A percentile compares a stretch with the other conserved stretches of the same genome.
Conservation (phyloP, 1,284 basidiomycete genomes). For the Ustilago bromivora region DNA sequence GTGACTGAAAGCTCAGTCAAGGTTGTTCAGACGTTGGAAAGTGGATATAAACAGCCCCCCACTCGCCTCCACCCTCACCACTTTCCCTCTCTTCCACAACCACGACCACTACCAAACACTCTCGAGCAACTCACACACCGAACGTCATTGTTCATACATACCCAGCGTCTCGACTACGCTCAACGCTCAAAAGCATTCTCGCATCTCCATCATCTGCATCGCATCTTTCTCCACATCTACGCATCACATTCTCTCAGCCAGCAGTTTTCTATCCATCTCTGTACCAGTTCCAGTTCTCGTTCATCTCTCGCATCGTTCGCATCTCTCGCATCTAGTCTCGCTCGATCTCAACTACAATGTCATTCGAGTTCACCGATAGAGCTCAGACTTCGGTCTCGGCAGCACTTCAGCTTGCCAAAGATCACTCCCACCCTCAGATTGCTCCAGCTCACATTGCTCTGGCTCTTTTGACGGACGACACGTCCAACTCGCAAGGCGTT, state of each 20-base stretch:
- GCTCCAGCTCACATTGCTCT: constrained; percentile 81
- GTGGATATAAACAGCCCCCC: background rate
- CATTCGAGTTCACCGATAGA: constrained; percentile 80
- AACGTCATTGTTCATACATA: constrained; percentile 7
- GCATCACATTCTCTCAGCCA: background rate
- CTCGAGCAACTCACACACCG: background rate
- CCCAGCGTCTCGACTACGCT: constrained; percentile 8
- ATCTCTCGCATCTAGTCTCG: background rate
- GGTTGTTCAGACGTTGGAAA: background rate
- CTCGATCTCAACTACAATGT: constrained; percentile 38
- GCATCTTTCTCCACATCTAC: background rate
- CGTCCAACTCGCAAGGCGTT: constrained; percentile 58
- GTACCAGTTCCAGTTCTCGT: background rate
- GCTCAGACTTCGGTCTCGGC: constrained; percentile 77
- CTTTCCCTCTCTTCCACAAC: background rate
- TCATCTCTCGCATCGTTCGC: background rate
- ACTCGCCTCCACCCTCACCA: background rate
- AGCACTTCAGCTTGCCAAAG: constrained; percentile 83
- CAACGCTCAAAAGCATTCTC: background rate
- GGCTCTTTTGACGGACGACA: constrained; percentile 76
- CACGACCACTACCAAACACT: background rate
- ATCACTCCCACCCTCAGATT: constrained; percentile 81
- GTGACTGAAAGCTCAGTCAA: background rate
- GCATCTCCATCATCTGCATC: background rate
- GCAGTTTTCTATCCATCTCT: background rate